A percentile compares a stretch with the other conserved stretches of the same genome.
phyloP scores from a whole-genome alignment of 441 rosid species.

The Viola pubescens region DNA sequence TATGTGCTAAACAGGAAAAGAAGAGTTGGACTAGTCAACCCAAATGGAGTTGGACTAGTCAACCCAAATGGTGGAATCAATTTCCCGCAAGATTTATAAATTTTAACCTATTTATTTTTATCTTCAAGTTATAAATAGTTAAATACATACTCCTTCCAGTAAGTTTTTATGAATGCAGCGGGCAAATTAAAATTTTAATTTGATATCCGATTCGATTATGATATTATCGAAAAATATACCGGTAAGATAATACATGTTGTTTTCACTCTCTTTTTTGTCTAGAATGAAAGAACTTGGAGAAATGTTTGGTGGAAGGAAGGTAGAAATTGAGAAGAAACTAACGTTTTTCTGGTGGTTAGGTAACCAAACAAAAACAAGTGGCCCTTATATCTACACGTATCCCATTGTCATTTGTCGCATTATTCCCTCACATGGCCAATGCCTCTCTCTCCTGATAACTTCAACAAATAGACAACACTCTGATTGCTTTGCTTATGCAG shows the following conservation, averaged over 20 bases:
- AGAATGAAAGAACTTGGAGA: no score
- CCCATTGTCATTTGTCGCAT: constrained; percentile 3
- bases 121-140: no score
- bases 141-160: no score
- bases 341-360: not conserved
- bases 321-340: not conserved
- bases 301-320: not conserved
- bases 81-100: no score
- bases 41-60: no score
- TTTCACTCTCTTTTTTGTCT: no score
- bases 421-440: not conserved
- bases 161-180: no score
- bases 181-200: no score
- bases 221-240: not conserved
- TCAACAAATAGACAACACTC: not conserved
- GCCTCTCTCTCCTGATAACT: not conserved
- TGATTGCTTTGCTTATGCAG: not conserved
- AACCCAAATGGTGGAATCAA: no score
- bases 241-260: not conserved
- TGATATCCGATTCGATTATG: not conserved
- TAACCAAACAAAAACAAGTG: not conserved
- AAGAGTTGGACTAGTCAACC: no score
- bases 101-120: no score
- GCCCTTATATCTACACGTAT: not conserved
- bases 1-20: no score